These are phyloP conservation scores for Rhizopogon roseolus DNA, from an alignment of 768 basidiomycete genomes.

Conservation along the genomic window DNA sequence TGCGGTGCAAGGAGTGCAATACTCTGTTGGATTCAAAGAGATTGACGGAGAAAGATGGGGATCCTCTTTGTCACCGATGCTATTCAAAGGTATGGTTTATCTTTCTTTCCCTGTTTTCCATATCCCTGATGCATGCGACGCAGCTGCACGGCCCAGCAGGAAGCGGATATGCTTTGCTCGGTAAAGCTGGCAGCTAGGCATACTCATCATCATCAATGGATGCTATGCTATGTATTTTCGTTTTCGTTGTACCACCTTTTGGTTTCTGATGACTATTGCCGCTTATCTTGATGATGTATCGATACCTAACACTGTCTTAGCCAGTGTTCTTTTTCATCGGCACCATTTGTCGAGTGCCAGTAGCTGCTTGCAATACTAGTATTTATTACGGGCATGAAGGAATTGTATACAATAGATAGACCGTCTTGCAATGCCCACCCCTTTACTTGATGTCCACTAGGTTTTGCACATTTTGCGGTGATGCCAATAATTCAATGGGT, in stretches of 20 bases:
- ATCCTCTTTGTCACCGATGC: conserved; percentile 66
- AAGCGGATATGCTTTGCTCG: conserved; percentile 68
- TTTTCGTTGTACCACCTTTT: neutral
- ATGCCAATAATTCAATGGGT: no score
- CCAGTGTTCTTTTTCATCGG: neutral
- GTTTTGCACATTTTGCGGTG: no score
- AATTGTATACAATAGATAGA: no score
- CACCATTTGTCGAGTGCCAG: neutral
- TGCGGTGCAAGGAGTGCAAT: conserved; percentile 72
- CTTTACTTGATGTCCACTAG: no score
- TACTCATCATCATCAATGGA: neutral
- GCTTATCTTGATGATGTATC: neutral
- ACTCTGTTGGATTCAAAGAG: conserved; percentile 66
- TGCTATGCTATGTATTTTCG: neutral
- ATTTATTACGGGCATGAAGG: no score
- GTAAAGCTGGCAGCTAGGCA: conserved; percentile 40
- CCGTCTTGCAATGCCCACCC: no score
- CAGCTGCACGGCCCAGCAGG: conserved; percentile 74
- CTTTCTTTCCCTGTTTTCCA: neutral
- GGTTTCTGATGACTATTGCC: neutral
- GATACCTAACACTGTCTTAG: neutral
- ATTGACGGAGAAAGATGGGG: conserved; percentile 72
- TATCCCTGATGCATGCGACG: neutral
- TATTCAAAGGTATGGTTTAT: conserved; percentile 52
- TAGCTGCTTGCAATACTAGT: neutral